These are phyloP conservation scores for Starmerella etchellsii DNA, from an alignment of 805 yeast genomes.

Conservation along the genomic window DNA sequence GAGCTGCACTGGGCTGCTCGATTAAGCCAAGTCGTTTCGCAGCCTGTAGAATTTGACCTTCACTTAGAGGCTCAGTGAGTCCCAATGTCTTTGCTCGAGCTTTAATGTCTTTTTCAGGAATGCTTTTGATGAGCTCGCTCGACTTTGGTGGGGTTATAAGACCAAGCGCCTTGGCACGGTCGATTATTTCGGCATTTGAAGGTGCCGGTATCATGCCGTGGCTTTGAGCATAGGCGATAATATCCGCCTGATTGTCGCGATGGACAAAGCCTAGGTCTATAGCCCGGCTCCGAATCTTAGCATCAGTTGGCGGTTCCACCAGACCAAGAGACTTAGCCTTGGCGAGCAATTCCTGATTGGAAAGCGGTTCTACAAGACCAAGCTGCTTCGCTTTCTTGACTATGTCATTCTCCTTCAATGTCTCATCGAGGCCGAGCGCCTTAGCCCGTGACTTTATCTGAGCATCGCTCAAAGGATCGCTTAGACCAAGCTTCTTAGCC, in stretches of 20 bases:
- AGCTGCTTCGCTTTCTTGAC: conserved; percentile 6
- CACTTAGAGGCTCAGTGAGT: conserved; percentile 24
- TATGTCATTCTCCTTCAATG: conserved; percentile 11
- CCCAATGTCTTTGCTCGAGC: conserved; percentile 11
- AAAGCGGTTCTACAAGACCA: conserved; percentile 28
- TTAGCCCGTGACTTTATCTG: conserved; percentile 8
- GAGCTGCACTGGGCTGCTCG: conserved; percentile 27
- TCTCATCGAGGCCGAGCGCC: conserved; percentile 18
- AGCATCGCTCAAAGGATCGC: conserved; percentile 24
- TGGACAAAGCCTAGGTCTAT: conserved; percentile 8
- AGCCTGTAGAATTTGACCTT: conserved; percentile 2
- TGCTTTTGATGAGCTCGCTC: conserved; percentile 24
- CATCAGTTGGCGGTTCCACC: conserved; percentile 33
- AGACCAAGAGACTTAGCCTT: conserved; percentile 36
- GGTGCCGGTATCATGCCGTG: conserved; percentile 9
- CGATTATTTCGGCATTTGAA: conserved; percentile 2
- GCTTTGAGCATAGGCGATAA: conserved; percentile 4
- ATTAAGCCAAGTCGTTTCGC: conserved; percentile 19
- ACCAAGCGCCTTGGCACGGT: conserved; percentile 5
- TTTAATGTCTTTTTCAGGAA: conserved; percentile 6
- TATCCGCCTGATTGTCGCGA: neutral
- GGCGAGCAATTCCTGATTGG: conserved; percentile 3
- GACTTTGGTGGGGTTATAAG: conserved; percentile 7
- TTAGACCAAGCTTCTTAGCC: conserved; percentile 14
- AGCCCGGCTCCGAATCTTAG: conserved; percentile 7